These are phyloP conservation scores for Mycena venus DNA, from an alignment of 768 basidiomycete species.

Conservation along the genomic window DNA sequence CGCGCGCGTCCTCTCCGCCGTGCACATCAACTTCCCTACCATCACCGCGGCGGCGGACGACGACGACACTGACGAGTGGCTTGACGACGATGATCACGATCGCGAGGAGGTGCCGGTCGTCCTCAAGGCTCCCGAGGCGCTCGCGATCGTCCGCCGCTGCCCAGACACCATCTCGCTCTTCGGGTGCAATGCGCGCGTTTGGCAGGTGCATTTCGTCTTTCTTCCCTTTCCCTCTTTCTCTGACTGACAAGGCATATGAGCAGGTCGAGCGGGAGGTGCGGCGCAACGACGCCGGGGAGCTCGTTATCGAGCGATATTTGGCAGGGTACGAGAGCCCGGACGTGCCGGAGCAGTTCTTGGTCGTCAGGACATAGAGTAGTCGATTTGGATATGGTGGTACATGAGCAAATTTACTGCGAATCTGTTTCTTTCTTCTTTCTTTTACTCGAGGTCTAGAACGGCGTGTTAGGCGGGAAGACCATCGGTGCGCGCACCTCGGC, in stretches of 20 bases:
- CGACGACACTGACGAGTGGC: slow-evolving; percentile 28
- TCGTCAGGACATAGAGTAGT: slow-evolving; percentile 59
- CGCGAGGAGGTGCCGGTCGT: slow-evolving; percentile 47
- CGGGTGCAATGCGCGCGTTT: slow-evolving; percentile 78
- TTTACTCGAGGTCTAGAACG: slow-evolving; percentile 41
- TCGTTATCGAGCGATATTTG: slow-evolving; percentile 53
- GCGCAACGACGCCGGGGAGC: slow-evolving; percentile 51
- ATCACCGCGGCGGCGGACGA: not conserved
- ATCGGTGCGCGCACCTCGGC: slow-evolving; percentile 75
- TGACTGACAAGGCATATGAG: no score
- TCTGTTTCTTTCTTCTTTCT: not conserved
- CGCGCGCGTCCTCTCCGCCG: slow-evolving; percentile 61
- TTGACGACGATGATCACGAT: no score
- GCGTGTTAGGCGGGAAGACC: slow-evolving; percentile 72
- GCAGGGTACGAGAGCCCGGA: slow-evolving; percentile 73
- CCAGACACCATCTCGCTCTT: slow-evolving; percentile 68
- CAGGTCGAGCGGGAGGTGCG: slow-evolving; percentile 64
- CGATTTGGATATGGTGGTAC: not conserved
- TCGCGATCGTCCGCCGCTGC: slow-evolving; percentile 64
- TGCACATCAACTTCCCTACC: slow-evolving; percentile 72
- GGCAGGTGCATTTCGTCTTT: slow-evolving; percentile 66
- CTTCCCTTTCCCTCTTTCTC: not conserved
- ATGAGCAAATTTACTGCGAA: not conserved
- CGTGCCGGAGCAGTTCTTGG: slow-evolving; percentile 80
- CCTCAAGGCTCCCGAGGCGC: slow-evolving; percentile 50